Base-by-base conservation (phyloP, 1,139 yeast species). In the Yamadazyma blattariae region DNA sequence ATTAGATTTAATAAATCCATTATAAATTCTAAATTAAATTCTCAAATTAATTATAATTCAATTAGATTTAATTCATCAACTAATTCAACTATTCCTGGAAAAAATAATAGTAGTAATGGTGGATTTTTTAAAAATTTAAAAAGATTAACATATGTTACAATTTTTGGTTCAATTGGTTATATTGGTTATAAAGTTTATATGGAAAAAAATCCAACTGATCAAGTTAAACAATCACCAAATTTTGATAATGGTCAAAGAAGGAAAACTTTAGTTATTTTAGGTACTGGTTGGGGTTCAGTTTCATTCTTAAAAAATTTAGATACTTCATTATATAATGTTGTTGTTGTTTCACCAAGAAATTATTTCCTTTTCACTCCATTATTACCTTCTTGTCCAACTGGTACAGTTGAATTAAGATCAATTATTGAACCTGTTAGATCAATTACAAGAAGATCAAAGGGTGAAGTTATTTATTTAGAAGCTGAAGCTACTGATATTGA, bases 261-360 rank as follows among this genome's bases (percentile, higher is more conserved):
- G 73, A 90, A 90, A 69, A 88, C 90, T 30, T 67, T 90, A 54
- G 95, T 90, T 37, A 80, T 90, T 46, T 74, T 90, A 50, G 97
- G 97, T 40, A 79, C 95, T 29, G 97, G 97, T 39, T 90, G 97
- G 97, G 97, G 95, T 39, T 78, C 95, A 12, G 80, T 85, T 35
- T 78, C 92, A 3, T 66, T 89, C 47, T 72, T 90, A 61, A 89
- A 88, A 67, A 78, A 82, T 57, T 72, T 90, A 59, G 96, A 90
- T 59, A 83, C 96, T 34, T 69, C 90, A 30, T 68, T 82, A 57
- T 90, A 89, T 67, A 87, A 90, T 57, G 96, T 90, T 36, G 81
- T 87, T 37, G 82, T 90, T 37, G 84, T 90, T 34, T 87, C 96
- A 25, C 97, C 97, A 43, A 79, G 97, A 68, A 89, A 89, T 73